Evolutionary conservation across 306 rosid genomes (phyloP), one percentile per base, ranked within the genome.

Genomic region (Dryas alaskensis): DNA sequence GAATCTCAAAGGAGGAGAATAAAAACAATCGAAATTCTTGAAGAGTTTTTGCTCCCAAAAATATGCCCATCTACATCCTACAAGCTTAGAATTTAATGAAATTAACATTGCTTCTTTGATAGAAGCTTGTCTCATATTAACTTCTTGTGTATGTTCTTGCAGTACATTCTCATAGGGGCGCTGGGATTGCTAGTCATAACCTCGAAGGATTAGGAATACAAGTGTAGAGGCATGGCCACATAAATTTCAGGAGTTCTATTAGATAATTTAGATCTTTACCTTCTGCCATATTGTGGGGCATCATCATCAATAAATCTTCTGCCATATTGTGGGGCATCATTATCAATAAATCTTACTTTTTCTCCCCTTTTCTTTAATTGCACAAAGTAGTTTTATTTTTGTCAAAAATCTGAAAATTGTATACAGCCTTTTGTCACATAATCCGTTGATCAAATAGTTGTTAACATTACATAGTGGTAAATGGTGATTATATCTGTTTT

Each of bases 161-260:
- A 87, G 95, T 85, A 82, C 75, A 53, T 87, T 44, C 65, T 85
- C 31, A 43, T 84, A 7, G 92, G 88, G 31, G 79, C 80, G 14
- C 72, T 85, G 74, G 85, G 82, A 60, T 69, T 87, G 77, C 79
- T 87, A 74, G 59, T 76, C 51, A 71, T 84, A 58, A 80, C 75
- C 45, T 80, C 82, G 0, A 78, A 83, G 58, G 87, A 83, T 44
- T 85, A 78, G 70, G 25, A 6, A 17, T 11, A 10, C 49, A n/a
- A 1, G 1, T 40, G 27, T 42, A 51, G 52, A 3, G 50, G 55
- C 72, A 50, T n/a, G 10, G 51, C 63, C 14, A 6, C 16, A 31
- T 4, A 12, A 7, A 27, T 27, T 22, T 44, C 64, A 1, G n/a
- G 14, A 16, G 0, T 12, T 46, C 17, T 27, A 4, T 27, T 57